A percentile compares a stretch with the other conserved stretches of the same genome.
Evolutionary conservation across 1,284 basidiomycete genomes (phyloP).

Genomic region (Sanghuangporus sanghuang): DNA sequence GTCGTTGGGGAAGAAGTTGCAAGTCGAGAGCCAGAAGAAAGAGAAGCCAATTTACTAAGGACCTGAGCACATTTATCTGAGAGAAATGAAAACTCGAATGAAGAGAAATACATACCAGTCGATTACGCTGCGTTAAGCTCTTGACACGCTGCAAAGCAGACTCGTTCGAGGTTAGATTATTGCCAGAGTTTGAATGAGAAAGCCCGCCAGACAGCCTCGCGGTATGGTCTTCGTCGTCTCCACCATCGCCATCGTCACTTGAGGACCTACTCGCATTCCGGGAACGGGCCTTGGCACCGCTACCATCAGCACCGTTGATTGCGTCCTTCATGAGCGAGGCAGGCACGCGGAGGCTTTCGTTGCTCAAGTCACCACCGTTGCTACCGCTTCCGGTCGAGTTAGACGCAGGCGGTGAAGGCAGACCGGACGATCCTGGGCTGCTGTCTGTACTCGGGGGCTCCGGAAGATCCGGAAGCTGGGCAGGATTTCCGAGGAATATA

Average conservation of each 20-base stretch:
- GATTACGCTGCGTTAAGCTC: slow-evolving; percentile 64
- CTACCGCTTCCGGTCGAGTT: slow-evolving; percentile 78
- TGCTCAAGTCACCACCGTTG: slow-evolving; percentile 51
- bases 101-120: slow-evolving; percentile 43
- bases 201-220: slow-evolving; percentile 43
- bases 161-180: slow-evolving; percentile 38
- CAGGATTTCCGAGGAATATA: slow-evolving; percentile 38
- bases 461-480: slow-evolving; percentile 55
- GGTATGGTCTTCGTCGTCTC: slow-evolving; percentile 57
- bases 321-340: slow-evolving; percentile 28
- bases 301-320: slow-evolving; percentile 28
- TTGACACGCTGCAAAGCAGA: slow-evolving; percentile 60
- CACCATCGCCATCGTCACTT: slow-evolving; percentile 37
- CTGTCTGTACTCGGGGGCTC: slow-evolving; percentile 59
- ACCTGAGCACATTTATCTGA: slow-evolving; percentile 38
- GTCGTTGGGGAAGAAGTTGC: slow-evolving; percentile 36
- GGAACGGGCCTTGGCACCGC: background rate
- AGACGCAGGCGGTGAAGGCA: slow-evolving; percentile 75
- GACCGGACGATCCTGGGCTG: slow-evolving; percentile 38
- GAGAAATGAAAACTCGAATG: background rate
- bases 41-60: slow-evolving; percentile 59
- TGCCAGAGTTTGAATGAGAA: slow-evolving; percentile 28
- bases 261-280: slow-evolving; percentile 27
- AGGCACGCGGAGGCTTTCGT: slow-evolving; percentile 41
- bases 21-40: slow-evolving; percentile 47